A percentile compares a stretch with the other conserved stretches of the same genome.
Conservation (phyloP, 495 filamentous ascomycete genomes). For the Lophium mytilinum region DNA sequence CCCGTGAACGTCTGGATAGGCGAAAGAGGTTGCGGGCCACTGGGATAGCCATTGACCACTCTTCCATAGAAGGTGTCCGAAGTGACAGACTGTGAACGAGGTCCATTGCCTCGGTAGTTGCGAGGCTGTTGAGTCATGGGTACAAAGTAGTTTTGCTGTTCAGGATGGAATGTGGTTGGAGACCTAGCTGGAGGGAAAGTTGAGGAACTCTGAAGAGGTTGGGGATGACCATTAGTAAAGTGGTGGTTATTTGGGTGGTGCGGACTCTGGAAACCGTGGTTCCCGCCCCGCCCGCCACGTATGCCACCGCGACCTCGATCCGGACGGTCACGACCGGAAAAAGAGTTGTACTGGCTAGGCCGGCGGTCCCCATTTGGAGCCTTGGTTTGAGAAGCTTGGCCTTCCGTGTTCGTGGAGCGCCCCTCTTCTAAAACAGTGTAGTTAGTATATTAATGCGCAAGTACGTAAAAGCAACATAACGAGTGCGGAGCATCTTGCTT, state of each 20-base stretch:
- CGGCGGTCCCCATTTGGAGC: slow-evolving; percentile 6
- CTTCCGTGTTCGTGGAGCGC: slow-evolving; percentile 6
- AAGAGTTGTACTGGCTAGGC: slow-evolving; percentile 4
- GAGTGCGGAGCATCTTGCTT: background rate
- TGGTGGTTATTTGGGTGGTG: slow-evolving; percentile 12
- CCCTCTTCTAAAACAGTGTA: slow-evolving; percentile 10
- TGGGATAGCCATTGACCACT: slow-evolving; percentile 14
- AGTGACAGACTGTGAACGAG: slow-evolving; percentile 31
- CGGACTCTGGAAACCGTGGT: slow-evolving; percentile 12
- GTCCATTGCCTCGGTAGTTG: slow-evolving; percentile 17
- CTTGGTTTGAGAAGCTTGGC: slow-evolving; percentile 7
- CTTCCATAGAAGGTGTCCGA: slow-evolving; percentile 29
- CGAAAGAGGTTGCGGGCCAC: slow-evolving; percentile 15
- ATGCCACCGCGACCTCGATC: slow-evolving; percentile 23
- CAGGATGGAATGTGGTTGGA: slow-evolving; percentile 19
- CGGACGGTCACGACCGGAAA: slow-evolving; percentile 16
- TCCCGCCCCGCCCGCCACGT: slow-evolving; percentile 21
- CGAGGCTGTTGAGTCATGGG: slow-evolving; percentile 6
- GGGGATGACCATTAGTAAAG: slow-evolving; percentile 21
- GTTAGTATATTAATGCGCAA: background rate
- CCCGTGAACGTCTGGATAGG: slow-evolving; percentile 26
- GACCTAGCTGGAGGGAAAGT: slow-evolving; percentile 10
- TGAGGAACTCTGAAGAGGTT: slow-evolving; percentile 6
- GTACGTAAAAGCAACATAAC: background rate
- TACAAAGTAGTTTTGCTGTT: slow-evolving; percentile 13